Conservation (phyloP, 2,329 filamentous ascomycete species). For the Cladosporium sp. region DNA sequence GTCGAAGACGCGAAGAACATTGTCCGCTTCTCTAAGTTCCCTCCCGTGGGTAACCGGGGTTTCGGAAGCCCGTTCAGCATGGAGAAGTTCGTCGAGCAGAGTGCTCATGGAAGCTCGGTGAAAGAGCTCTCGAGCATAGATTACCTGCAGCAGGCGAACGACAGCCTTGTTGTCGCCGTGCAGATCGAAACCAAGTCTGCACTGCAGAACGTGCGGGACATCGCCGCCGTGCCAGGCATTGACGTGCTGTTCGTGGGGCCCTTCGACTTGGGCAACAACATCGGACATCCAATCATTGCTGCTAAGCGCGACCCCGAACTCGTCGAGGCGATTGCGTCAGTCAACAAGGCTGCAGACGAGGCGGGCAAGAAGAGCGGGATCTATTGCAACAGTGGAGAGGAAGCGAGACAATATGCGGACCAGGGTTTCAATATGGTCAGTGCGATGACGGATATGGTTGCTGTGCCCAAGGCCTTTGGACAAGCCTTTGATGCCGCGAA, state of each 20-base stretch:
- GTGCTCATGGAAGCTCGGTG: conserved; percentile 7
- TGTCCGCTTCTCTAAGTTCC: conserved; percentile 50
- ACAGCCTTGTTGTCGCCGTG: conserved; percentile 45
- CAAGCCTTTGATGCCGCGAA: conserved; percentile 24
- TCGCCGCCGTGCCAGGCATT: conserved; percentile 47
- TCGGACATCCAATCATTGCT: conserved; percentile 45
- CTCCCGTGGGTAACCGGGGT: conserved; percentile 48
- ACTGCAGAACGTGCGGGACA: conserved; percentile 39
- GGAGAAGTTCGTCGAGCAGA: conserved; percentile 25
- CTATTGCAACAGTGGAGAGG: conserved; percentile 48
- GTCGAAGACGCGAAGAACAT: conserved; percentile 48
- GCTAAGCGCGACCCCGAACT: conserved; percentile 45
- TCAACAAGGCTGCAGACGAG: conserved; percentile 46
- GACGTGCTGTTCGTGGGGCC: conserved; percentile 51
- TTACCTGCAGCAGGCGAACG: conserved; percentile 51
- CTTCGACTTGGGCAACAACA: conserved; percentile 53
- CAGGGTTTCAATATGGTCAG: conserved; percentile 51
- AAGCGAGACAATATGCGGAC: conserved; percentile 47
- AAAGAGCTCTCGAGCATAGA: conserved; percentile 31
- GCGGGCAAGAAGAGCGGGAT: conserved; percentile 51
- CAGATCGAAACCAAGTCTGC: conserved; percentile 43
- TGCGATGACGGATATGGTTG: conserved; percentile 27
- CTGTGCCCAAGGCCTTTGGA: conserved; percentile 24
- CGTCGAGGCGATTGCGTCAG: conserved; percentile 45
- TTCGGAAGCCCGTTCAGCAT: conserved; percentile 51